Evolutionary conservation across 495 filamentous ascomycete genomes (phyloP).

Genomic region (Penicillium ucsense): DNA sequence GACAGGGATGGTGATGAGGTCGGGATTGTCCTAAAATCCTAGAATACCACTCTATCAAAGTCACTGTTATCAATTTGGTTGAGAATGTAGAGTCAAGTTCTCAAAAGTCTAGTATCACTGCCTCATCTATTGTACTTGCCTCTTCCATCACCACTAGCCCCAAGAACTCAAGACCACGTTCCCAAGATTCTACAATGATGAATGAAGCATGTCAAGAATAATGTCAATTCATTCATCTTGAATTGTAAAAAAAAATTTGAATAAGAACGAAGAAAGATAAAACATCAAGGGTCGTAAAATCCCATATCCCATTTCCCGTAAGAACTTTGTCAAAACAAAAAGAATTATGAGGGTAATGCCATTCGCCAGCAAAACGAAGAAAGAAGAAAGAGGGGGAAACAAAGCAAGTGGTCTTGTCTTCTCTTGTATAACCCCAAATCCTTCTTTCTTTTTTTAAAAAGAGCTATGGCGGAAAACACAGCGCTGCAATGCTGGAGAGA

Average conservation of each 20-base stretch:
- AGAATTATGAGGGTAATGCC: not conserved
- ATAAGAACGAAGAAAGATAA: slow-evolving; percentile 9
- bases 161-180: too few species aligned
- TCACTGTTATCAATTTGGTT: too few species aligned
- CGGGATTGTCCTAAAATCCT: too few species aligned
- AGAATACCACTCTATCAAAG: too few species aligned
- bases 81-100: too few species aligned
- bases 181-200: too few species aligned
- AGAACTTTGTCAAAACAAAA: slow-evolving; percentile 17
- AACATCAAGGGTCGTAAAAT: slow-evolving; percentile 22
- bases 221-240: slow-evolving; percentile 7
- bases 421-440: too few species aligned
- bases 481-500: not conserved
- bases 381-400: not conserved
- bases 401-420: not conserved
- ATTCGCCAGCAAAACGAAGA: not conserved
- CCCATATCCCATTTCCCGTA: slow-evolving; percentile 28
- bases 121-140: too few species aligned
- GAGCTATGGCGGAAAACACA: not conserved
- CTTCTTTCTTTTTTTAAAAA: too few species aligned
- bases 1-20: too few species aligned
- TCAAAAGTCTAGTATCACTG: too few species aligned
- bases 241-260: slow-evolving; percentile 5
- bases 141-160: too few species aligned
- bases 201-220: not conserved